phyloP scores from a whole-genome alignment of 176 grass and related monocot genomes.

The Typha latifolia region DNA sequence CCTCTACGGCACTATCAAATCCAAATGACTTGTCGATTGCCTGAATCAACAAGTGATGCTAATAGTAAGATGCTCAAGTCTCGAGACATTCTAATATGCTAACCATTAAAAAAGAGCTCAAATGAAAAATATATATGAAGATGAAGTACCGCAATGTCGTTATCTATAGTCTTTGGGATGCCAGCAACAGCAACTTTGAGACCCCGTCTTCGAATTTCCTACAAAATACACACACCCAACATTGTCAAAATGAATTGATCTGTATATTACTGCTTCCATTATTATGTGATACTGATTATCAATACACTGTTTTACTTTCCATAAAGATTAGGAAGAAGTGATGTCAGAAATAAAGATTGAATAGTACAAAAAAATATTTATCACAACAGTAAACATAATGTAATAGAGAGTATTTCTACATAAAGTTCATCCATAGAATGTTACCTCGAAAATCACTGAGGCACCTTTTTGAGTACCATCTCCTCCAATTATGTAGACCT shows the following conservation, averaged over 20 bases:
- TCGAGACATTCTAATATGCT: background rate
- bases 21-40: conserved; percentile 99
- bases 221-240: background rate
- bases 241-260: background rate
- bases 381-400: background rate
- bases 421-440: background rate
- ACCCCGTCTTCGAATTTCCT: conserved; percentile 78
- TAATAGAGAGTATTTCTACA: background rate
- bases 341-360: no score
- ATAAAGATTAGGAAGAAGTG: background rate
- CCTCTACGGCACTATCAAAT: conserved; percentile 95
- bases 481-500: conserved; percentile 86
- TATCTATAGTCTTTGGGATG: conserved; percentile 93
- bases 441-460: conserved; percentile 84
- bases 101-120: background rate
- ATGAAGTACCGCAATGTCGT: conserved; percentile 77
- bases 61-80: background rate
- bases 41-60: conserved; percentile 25
- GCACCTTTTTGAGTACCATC: conserved; percentile 93
- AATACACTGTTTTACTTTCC: background rate
- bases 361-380: no score
- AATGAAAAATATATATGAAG: conserved; percentile 4
- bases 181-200: conserved; percentile 82
- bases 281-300: background rate
- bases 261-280: background rate